Percentiles rank a stretch among this genome's conserved stretches.
Evolutionary conservation across 1,284 basidiomycete genomes (phyloP).

Genomic region (Pyrrhoderma noxium): DNA sequence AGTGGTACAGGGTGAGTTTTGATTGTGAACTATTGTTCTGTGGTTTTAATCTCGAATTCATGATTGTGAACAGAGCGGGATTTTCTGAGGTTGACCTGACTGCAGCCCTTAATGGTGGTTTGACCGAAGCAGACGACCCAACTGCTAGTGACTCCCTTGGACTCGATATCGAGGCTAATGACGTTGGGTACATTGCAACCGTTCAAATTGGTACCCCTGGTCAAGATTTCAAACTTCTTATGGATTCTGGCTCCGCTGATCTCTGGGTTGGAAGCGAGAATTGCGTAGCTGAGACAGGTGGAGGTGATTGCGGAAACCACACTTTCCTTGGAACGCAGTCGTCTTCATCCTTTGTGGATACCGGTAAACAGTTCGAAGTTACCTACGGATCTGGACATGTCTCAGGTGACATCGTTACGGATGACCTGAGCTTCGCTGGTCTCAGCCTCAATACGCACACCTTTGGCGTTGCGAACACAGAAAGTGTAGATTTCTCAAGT

Average conservation of each 20-base stretch:
- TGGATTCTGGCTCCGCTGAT: slow-evolving; percentile 85
- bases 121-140: slow-evolving; percentile 48
- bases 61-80: slow-evolving; percentile 20
- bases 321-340: slow-evolving; percentile 55
- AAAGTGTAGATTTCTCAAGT: slow-evolving; percentile 58
- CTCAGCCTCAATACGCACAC: slow-evolving; percentile 54
- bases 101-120: slow-evolving; percentile 31
- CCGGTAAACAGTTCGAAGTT: slow-evolving; percentile 52
- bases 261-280: slow-evolving; percentile 68
- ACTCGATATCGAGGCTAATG: slow-evolving; percentile 61
- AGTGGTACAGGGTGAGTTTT: slow-evolving; percentile 1
- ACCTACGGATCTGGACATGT: slow-evolving; percentile 76
- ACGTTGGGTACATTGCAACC: slow-evolving; percentile 61
- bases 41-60: neutral
- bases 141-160: slow-evolving; percentile 56
- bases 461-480: slow-evolving; percentile 64
- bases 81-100: slow-evolving; percentile 32
- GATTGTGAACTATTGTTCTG: neutral
- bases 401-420: slow-evolving; percentile 56
- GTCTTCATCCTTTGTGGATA: slow-evolving; percentile 61
- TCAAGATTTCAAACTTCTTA: slow-evolving; percentile 61
- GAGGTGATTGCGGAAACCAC: slow-evolving; percentile 56
- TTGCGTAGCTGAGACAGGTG: slow-evolving; percentile 42
- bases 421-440: slow-evolving; percentile 64
- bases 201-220: slow-evolving; percentile 77